Conservation (phyloP, 768 basidiomycete species). For the Pleurotus djamor region DNA sequence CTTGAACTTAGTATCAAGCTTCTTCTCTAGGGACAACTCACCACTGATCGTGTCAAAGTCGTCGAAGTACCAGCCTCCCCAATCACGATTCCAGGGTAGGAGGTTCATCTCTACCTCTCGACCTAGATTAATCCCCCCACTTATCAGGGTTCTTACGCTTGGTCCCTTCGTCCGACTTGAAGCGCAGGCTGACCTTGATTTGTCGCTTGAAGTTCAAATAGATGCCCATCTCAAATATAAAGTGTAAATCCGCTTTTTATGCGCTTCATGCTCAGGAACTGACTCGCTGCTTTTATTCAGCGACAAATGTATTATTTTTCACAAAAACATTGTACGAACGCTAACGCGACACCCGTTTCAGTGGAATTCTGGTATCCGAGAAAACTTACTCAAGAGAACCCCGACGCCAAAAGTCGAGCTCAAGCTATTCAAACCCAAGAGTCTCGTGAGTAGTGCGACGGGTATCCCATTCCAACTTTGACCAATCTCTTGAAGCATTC, state of each 20-base stretch:
- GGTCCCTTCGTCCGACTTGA: too few relatives aligned
- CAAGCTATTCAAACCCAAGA: not conserved
- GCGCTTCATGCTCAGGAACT: too few relatives aligned
- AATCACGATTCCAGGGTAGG: not conserved
- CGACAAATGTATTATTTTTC: too few relatives aligned
- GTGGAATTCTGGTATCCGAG: constrained; percentile 4
- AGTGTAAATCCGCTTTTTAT: too few relatives aligned
- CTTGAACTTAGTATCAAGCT: too few relatives aligned
- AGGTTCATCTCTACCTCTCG: too few relatives aligned
- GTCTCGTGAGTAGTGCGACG: not conserved
- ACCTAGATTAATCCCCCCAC: too few relatives aligned
- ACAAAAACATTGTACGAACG: not conserved
- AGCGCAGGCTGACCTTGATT: too few relatives aligned
- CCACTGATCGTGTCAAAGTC: not conserved
- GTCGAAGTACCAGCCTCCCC: not conserved
- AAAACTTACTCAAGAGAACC: not conserved
- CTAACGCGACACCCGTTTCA: not conserved
- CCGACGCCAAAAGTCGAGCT: not conserved
- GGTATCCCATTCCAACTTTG: not conserved
- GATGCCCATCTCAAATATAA: too few relatives aligned
- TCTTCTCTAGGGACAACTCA: not conserved
- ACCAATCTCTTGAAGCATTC: not conserved
- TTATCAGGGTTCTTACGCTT: too few relatives aligned
- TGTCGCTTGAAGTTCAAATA: too few relatives aligned
- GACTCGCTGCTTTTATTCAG: too few relatives aligned